Evolutionary conservation across 257 asterid species (phyloP).

Genomic region (Solanum stenotomum): DNA sequence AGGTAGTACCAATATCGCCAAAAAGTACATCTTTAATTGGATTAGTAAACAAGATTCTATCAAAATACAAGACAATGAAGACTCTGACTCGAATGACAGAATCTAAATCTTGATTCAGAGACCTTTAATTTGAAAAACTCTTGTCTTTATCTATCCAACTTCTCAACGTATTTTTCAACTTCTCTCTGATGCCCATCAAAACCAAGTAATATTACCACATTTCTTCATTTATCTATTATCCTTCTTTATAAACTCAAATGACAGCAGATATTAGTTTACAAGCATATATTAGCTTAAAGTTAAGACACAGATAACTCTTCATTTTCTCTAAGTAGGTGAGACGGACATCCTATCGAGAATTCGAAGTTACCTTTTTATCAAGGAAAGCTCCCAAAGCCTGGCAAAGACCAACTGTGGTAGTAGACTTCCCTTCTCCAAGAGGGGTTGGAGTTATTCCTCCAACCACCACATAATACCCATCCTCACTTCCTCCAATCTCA

Average conservation of each 20-base stretch:
- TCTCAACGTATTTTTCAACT: not conserved
- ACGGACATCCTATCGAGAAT: not conserved
- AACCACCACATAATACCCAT: constrained; percentile 94
- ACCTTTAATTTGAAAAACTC: not conserved
- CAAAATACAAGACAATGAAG: not conserved
- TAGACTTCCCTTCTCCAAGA: constrained; percentile 98
- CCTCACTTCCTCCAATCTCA: constrained; percentile 48
- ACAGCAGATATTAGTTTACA: not conserved
- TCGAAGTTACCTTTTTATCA: constrained; percentile 56
- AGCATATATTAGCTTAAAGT: not conserved
- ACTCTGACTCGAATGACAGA: not conserved
- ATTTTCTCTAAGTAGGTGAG: not conserved
- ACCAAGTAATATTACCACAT: not conserved
- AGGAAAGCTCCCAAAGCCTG: constrained; percentile 97
- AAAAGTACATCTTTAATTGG: not conserved
- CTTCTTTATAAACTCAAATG: not conserved
- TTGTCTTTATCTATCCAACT: not conserved
- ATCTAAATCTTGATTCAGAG: not conserved
- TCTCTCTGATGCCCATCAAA: not conserved
- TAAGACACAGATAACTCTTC: not conserved
- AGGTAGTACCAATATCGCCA: not conserved
- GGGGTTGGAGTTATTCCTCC: constrained; percentile 99
- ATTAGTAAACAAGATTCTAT: not conserved
- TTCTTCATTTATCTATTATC: not conserved
- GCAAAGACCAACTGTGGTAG: constrained; percentile 97